Evolutionary conservation across 371 early-diverging fungal genomes (phyloP).

Genomic region (Rhizopus arrhizus): DNA sequence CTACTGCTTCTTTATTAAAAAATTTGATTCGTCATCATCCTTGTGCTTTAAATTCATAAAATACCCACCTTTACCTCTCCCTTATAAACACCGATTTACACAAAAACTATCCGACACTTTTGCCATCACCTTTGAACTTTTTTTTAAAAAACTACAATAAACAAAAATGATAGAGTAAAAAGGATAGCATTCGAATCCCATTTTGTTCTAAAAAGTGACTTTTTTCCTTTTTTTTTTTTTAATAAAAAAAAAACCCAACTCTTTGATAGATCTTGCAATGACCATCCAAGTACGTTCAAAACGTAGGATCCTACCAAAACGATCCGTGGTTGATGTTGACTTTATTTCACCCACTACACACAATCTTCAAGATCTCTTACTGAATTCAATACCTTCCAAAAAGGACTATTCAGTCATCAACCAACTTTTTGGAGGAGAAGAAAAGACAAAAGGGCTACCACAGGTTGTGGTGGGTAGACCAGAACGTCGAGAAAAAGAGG

Average conservation of each 20-base stretch:
- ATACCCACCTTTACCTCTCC: too few species aligned
- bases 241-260: too few species aligned
- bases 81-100: too few species aligned
- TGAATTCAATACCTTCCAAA: not conserved
- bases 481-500: not conserved
- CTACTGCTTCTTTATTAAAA: too few species aligned
- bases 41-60: too few species aligned
- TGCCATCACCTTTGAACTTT: too few species aligned
- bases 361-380: not conserved
- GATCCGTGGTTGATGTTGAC: slow-evolving; percentile 9
- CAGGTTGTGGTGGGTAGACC: not conserved
- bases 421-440: not conserved
- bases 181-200: not conserved
- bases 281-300: slow-evolving; percentile 3
- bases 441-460: not conserved
- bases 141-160: too few species aligned
- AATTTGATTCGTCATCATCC: too few species aligned
- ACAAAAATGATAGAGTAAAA: not conserved
- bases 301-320: slow-evolving; percentile 7
- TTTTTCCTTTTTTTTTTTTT: slow-evolving; percentile 5
- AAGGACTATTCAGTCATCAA: slow-evolving; percentile 2
- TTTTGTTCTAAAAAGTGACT: not conserved
- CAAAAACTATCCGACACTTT: too few species aligned
- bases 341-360: not conserved
- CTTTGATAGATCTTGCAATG: not conserved